Evolutionary conservation across 2,329 filamentous ascomycete species (phyloP).

Genomic region (Raffaelea arxii): DNA sequence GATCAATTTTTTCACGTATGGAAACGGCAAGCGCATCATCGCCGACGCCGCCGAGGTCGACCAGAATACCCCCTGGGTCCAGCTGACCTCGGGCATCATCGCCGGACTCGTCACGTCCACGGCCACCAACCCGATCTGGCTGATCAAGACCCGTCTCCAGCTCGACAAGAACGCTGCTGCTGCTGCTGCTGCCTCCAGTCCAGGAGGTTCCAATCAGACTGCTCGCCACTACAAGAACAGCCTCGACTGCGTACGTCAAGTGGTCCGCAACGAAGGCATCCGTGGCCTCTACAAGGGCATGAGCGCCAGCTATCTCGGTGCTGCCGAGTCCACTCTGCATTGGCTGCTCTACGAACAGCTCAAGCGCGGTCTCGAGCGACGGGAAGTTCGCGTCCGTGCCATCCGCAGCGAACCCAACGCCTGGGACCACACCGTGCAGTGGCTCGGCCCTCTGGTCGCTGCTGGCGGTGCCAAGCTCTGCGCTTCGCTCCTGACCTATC

Average conservation of each 20-base stretch:
- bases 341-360: slow-evolving; percentile 93
- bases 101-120: slow-evolving; percentile 83
- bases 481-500: slow-evolving; percentile 78
- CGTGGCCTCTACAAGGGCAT: slow-evolving; percentile 80
- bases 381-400: slow-evolving; percentile 47
- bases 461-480: slow-evolving; percentile 80
- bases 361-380: slow-evolving; percentile 60
- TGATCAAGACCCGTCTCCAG: slow-evolving; percentile 88
- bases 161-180: slow-evolving; percentile 74
- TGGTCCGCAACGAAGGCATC: slow-evolving; percentile 70
- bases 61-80: slow-evolving; percentile 59
- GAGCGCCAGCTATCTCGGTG: slow-evolving; percentile 83
- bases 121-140: slow-evolving; percentile 91
- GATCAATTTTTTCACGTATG: slow-evolving; percentile 92
- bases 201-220: background rate
- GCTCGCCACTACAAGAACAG: slow-evolving; percentile 73
- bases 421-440: slow-evolving; percentile 68
- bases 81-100: slow-evolving; percentile 64
- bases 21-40: slow-evolving; percentile 79
- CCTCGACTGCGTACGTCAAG: slow-evolving; percentile 76
- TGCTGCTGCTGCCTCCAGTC: slow-evolving; percentile 27
- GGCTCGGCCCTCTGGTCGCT: slow-evolving; percentile 68
- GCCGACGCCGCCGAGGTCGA: slow-evolving; percentile 64
- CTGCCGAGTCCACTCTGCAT: slow-evolving; percentile 82
- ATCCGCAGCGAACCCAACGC: slow-evolving; percentile 53